Evolutionary conservation across 257 asterid species (phyloP).

Genomic region (Ajuga chamaepitys): DNA sequence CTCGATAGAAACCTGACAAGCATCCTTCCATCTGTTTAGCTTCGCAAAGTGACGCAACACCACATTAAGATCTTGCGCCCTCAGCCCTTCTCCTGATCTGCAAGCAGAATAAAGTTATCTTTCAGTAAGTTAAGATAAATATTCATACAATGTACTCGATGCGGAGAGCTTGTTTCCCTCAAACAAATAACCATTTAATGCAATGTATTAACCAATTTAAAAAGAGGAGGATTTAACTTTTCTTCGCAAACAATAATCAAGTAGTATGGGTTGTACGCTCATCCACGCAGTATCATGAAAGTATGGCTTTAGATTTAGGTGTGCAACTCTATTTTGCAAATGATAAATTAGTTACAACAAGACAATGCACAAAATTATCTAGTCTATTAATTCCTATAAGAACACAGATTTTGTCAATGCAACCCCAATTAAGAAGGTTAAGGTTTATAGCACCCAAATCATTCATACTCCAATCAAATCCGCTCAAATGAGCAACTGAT

Average conservation of each 20-base stretch:
- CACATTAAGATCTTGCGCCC: slow-evolving; percentile 68
- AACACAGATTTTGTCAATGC: background rate
- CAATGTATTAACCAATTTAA: background rate
- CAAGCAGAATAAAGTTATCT: slow-evolving; percentile 21
- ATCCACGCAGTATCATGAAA: background rate
- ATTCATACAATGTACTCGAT: slow-evolving; percentile 2
- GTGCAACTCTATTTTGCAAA: background rate
- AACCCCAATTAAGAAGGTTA: slow-evolving; percentile 1
- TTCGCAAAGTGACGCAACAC: slow-evolving; percentile 79
- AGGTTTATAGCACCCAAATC: background rate
- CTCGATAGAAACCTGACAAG: slow-evolving; percentile 53
- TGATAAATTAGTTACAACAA: background rate
- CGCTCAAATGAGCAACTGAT: background rate
- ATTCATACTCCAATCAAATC: background rate
- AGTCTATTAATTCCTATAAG: background rate
- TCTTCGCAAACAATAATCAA: background rate
- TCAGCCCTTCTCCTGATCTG: slow-evolving; percentile 68
- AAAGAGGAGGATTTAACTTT: background rate
- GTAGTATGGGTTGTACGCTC: background rate
- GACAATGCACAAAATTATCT: background rate
- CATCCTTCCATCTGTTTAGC: slow-evolving; percentile 61
- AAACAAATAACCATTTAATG: background rate
- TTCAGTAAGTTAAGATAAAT: background rate
- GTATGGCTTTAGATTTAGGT: background rate
- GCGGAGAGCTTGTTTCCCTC: background rate